phyloP scores from a whole-genome alignment of 2,329 filamentous ascomycete genomes.

The Macroventuria anomochaeta region DNA sequence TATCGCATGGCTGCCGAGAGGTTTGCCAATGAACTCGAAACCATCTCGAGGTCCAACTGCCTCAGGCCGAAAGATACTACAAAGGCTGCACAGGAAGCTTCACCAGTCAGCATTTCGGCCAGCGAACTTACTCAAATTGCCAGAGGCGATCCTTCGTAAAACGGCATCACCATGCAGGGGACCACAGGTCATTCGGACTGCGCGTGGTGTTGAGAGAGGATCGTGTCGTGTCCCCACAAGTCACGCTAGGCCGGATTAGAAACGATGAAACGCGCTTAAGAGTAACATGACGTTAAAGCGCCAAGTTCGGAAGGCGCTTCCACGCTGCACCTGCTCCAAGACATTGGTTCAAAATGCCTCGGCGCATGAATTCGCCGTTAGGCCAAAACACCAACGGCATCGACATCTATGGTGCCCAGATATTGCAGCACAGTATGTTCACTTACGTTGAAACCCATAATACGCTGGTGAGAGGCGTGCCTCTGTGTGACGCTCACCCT shows the following conservation, averaged over 20 bases:
- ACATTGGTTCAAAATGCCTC: slow-evolving; percentile 11
- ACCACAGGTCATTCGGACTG: slow-evolving; percentile 13
- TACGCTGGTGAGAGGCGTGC: slow-evolving; percentile 5
- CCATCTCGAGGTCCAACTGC: slow-evolving; percentile 3
- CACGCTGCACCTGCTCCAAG: slow-evolving; percentile 5
- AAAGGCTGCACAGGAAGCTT: neutral
- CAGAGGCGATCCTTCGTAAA: slow-evolving; percentile 11
- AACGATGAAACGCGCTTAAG: slow-evolving; percentile 9
- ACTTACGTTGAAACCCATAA: slow-evolving; percentile 6
- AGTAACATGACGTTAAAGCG: slow-evolving; percentile 14
- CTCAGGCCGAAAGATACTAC: slow-evolving; percentile 3
- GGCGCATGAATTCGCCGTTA: slow-evolving; percentile 15
- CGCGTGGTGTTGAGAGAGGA: slow-evolving; percentile 18
- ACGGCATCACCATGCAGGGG: slow-evolving; percentile 14
- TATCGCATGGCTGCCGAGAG: slow-evolving; percentile 11
- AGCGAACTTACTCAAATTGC: slow-evolving; percentile 6
- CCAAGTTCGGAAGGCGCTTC: slow-evolving; percentile 17
- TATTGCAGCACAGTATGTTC: slow-evolving; percentile 6
- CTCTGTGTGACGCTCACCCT: slow-evolving; percentile 5
- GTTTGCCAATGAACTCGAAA: slow-evolving; percentile 10
- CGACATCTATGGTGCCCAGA: slow-evolving; percentile 9
- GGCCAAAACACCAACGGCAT: slow-evolving; percentile 26
- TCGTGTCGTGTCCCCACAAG: slow-evolving; percentile 8
- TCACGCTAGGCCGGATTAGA: neutral
- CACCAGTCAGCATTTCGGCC: neutral